phyloP scores from a whole-genome alignment of 2,329 filamentous ascomycete species.

The Beauveria sp. region DNA sequence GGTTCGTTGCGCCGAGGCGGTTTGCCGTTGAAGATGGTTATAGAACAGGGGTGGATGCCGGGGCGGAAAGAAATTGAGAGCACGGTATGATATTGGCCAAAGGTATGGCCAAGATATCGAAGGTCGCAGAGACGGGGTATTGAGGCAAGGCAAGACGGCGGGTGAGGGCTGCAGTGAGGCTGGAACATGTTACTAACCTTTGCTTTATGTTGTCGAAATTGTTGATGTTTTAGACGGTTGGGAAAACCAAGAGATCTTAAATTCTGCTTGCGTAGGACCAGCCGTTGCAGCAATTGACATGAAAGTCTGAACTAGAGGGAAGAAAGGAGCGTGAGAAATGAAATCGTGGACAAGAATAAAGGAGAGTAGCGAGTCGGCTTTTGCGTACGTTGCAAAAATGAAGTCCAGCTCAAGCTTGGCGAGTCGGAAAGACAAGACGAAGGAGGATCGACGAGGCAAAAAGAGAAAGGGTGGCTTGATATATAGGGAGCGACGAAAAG shows the following conservation, averaged over 20 bases:
- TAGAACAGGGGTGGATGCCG: neutral
- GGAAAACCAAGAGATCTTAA: slow-evolving; percentile 7
- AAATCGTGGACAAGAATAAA: neutral
- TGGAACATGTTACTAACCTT: neutral
- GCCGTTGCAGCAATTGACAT: slow-evolving; percentile 11
- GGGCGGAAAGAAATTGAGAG: neutral
- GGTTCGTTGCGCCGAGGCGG: neutral
- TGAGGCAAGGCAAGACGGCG: neutral
- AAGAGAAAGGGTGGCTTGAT: slow-evolving; percentile 6
- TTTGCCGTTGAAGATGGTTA: neutral
- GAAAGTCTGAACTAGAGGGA: slow-evolving; percentile 6
- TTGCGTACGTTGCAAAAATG: slow-evolving; percentile 11
- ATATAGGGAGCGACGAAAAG: slow-evolving; percentile 11
- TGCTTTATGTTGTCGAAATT: slow-evolving; percentile 6
- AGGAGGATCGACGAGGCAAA: slow-evolving; percentile 1
- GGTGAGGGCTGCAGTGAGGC: neutral
- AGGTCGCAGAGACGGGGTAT: neutral
- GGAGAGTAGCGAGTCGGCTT: slow-evolving; percentile 9
- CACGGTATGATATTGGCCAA: neutral
- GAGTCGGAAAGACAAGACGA: slow-evolving; percentile 1
- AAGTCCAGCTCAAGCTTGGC: slow-evolving; percentile 6
- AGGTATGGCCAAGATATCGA: no score
- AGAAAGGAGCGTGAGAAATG: slow-evolving; percentile 9
- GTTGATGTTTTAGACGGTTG: neutral
- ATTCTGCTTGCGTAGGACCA: slow-evolving; percentile 12